Conservation (phyloP, 2,329 filamentous ascomycete genomes). For the Colletotrichum acutatum region DNA sequence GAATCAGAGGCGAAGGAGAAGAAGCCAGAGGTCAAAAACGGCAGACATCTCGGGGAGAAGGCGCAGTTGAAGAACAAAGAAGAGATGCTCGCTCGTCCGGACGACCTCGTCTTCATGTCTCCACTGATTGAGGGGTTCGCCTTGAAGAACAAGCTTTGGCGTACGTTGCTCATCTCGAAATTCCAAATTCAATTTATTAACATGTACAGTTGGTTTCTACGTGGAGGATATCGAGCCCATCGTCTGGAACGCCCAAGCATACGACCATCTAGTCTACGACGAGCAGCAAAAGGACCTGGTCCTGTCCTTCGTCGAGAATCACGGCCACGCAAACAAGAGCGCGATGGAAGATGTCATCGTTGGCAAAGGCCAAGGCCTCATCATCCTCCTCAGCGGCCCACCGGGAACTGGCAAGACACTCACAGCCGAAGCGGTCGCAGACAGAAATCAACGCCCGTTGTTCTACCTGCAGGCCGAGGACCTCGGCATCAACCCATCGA, state of each 20-base stretch:
- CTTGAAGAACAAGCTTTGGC: slow-evolving; percentile 58
- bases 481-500: slow-evolving; percentile 55
- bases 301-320: slow-evolving; percentile 59
- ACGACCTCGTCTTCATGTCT: slow-evolving; percentile 54
- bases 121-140: slow-evolving; percentile 56
- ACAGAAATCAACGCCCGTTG: slow-evolving; percentile 55
- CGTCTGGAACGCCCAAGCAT: slow-evolving; percentile 57
- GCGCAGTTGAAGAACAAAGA: slow-evolving; percentile 51
- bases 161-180: slow-evolving; percentile 41
- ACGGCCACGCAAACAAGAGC: slow-evolving; percentile 38
- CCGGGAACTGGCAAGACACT: slow-evolving; percentile 60
- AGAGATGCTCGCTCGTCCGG: slow-evolving; percentile 49
- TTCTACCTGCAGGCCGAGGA: slow-evolving; percentile 59
- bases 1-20: background rate
- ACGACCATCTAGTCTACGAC: slow-evolving; percentile 58
- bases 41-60: slow-evolving; percentile 44
- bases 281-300: slow-evolving; percentile 59
- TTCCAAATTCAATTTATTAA: background rate
- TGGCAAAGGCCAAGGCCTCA: slow-evolving; percentile 55
- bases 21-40: background rate
- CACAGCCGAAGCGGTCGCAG: slow-evolving; percentile 56
- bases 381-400: slow-evolving; percentile 57
- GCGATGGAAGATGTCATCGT: slow-evolving; percentile 53
- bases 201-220: slow-evolving; percentile 43
- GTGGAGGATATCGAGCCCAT: slow-evolving; percentile 55